Percentiles rank a stretch among this genome's conserved stretches.
Conservation (phyloP, 805 yeast genomes). For the Ogataea pilisensis region DNA sequence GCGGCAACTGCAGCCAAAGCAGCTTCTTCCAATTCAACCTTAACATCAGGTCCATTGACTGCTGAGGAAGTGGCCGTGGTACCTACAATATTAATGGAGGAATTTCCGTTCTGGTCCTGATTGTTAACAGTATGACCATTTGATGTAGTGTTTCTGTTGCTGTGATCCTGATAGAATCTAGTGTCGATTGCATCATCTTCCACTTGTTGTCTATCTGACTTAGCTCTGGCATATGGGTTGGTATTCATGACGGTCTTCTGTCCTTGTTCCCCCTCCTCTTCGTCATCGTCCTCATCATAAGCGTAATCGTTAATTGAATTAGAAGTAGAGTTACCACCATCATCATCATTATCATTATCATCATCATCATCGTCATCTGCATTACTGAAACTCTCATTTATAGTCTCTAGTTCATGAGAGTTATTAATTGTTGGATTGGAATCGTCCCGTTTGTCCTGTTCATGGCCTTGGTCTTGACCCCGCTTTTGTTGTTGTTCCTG, state of each 20-base stretch:
- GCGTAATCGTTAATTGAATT: neutral
- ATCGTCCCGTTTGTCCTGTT: too few species aligned
- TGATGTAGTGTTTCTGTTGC: neutral
- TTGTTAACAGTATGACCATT: too few species aligned
- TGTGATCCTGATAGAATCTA: neutral
- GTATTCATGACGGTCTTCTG: neutral
- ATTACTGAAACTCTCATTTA: neutral
- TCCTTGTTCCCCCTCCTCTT: neutral
- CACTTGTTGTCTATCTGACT: neutral
- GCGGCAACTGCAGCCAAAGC: slow-evolving; percentile 1
- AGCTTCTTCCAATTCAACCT: slow-evolving; percentile 1
- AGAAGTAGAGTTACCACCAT: neutral
- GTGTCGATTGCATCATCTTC: neutral
- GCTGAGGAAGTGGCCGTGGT: neutral
- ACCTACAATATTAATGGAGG: neutral
- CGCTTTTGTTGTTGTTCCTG: slow-evolving; percentile 1
- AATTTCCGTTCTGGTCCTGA: neutral
- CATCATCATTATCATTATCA: slow-evolving; percentile 1
- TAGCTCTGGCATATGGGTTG: too few species aligned
- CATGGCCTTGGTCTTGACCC: too few species aligned
- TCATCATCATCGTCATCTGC: slow-evolving; percentile 2
- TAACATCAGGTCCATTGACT: neutral
- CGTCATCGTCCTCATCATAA: neutral
- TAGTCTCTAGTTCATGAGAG: too few species aligned
- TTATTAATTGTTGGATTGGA: too few species aligned